A percentile compares a stretch with the other conserved stretches of the same genome.
phyloP scores from a whole-genome alignment of 1,284 basidiomycete species.

The Leccinum subrobustum region DNA sequence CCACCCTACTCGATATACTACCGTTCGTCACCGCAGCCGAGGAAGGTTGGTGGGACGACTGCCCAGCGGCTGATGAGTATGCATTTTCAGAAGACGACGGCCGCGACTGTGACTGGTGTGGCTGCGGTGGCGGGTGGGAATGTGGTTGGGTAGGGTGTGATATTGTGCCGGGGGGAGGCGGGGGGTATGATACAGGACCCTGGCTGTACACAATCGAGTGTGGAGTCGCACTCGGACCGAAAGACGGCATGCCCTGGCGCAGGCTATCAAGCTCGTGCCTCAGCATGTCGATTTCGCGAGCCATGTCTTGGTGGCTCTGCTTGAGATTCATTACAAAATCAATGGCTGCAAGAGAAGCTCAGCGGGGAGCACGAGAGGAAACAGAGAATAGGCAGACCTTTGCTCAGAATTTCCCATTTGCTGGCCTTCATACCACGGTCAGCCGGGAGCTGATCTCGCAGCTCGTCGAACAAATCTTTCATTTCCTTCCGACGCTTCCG shows the following conservation, averaged over 20 bases:
- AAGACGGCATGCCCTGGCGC: slow-evolving; percentile 59
- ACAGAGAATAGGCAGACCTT: slow-evolving; percentile 55
- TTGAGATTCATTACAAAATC: slow-evolving; percentile 84
- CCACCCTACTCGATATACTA: slow-evolving; percentile 34
- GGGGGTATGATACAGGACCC: slow-evolving; percentile 40
- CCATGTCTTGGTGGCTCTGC: slow-evolving; percentile 71
- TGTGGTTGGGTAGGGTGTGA: slow-evolving; percentile 40
- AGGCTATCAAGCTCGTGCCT: slow-evolving; percentile 70
- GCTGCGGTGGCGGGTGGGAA: slow-evolving; percentile 36
- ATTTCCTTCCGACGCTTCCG: slow-evolving; percentile 94
- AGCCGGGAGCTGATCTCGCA: slow-evolving; percentile 86
- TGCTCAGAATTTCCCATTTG: slow-evolving; percentile 96
- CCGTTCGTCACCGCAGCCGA: slow-evolving; percentile 35
- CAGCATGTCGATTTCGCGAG: slow-evolving; percentile 74
- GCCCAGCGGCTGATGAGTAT: slow-evolving; percentile 41
- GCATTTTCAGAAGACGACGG: slow-evolving; percentile 50
- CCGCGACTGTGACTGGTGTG: slow-evolving; percentile 37
- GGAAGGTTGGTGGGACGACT: slow-evolving; percentile 28
- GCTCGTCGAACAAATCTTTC: slow-evolving; percentile 95
- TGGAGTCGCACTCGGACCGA: slow-evolving; percentile 48
- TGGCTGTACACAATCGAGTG: slow-evolving; percentile 56
- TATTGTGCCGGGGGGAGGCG: slow-evolving; percentile 42
- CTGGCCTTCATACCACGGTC: slow-evolving; percentile 92
- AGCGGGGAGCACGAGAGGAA: slow-evolving; percentile 4
- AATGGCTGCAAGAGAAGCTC: slow-evolving; percentile 59